Evolutionary conservation across 345 rosid species (phyloP), one percentile per base, ranked within the genome.

Genomic region (Camelina laxa): DNA sequence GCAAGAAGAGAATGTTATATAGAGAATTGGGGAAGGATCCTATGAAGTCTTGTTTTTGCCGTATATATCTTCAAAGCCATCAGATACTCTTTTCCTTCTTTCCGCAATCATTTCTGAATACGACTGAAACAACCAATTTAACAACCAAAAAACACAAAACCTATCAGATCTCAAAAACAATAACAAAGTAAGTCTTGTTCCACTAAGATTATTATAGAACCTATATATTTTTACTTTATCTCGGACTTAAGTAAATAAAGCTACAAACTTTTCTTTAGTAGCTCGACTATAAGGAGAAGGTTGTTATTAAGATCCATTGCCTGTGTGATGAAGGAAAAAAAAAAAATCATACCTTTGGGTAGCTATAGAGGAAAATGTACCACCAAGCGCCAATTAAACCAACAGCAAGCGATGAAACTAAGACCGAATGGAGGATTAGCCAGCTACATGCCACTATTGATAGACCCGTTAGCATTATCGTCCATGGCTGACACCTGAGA

Each of bases 401-500:
- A 31, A 76, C 30, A 9, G 81, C 72, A 39, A 84, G 63, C 6
- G 87, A 65, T 49, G 98, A 84, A 70, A 85, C 82, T 58, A 84
- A 54, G 30, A 82, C 70, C 1, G 98, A 91, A 50, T 77, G 93
- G 47, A 94, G 77, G 58, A 85, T 60, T 39, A 72, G 47, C 98
- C 97, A 93, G 87, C 96, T 91, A 72, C 78, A 80, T 45, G 87
- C 88, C 27, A 86, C 80, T 21, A 56, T 85, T 51, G 75, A 80
- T 27, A 75, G 49, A 70, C 98, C 97, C 7, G 96, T 86, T 50
- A 94, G 59, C 49, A 80, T 65, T 83, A 94, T 88, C 10, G 97
- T 90, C 98, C 98, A 94, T 41, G 98, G 98, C 49, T 91, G 98
- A 81, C 98, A 94, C 97, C 98, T 94, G 75, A 27, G 36, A 60